Evolutionary conservation across 2,329 filamentous ascomycete genomes (phyloP).

Genomic region (Periconia sp.): DNA sequence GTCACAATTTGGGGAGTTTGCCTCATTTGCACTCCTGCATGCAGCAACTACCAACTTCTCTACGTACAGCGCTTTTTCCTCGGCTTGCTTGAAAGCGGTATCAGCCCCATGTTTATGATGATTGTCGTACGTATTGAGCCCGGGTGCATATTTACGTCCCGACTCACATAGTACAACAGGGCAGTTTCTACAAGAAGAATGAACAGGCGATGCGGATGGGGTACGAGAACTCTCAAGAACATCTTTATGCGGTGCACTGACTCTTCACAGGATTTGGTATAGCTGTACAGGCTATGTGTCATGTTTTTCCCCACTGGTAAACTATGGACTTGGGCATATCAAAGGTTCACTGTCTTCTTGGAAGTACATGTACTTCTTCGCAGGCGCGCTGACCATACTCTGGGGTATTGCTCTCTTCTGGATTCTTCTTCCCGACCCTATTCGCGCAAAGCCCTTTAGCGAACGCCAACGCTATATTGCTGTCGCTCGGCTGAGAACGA

Average conservation of each 20-base stretch:
- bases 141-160: too few species aligned
- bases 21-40: conserved; percentile 55
- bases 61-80: conserved; percentile 60
- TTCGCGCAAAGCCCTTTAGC: conserved; percentile 44
- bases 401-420: conserved; percentile 41
- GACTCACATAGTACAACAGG: too few species aligned
- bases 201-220: conserved; percentile 69
- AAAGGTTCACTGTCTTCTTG: conserved; percentile 25
- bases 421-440: conserved; percentile 51
- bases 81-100: conserved; percentile 61
- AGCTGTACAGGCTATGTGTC: conserved; percentile 55
- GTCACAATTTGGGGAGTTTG: conserved; percentile 56
- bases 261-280: conserved; percentile 71
- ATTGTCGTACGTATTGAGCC: too few species aligned
- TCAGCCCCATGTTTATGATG: conserved; percentile 61
- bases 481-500: conserved; percentile 72
- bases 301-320: conserved; percentile 32
- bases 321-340: conserved; percentile 41
- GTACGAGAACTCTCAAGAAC: too few species aligned
- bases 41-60: conserved; percentile 58
- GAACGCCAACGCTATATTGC: conserved; percentile 54
- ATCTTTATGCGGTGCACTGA: too few species aligned
- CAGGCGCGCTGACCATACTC: conserved; percentile 31
- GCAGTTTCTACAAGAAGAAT: conserved; percentile 60
- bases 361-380: conserved; percentile 42